Conservation (phyloP, 148 eudicot genomes). For the Rhododendron ferrugineum region DNA sequence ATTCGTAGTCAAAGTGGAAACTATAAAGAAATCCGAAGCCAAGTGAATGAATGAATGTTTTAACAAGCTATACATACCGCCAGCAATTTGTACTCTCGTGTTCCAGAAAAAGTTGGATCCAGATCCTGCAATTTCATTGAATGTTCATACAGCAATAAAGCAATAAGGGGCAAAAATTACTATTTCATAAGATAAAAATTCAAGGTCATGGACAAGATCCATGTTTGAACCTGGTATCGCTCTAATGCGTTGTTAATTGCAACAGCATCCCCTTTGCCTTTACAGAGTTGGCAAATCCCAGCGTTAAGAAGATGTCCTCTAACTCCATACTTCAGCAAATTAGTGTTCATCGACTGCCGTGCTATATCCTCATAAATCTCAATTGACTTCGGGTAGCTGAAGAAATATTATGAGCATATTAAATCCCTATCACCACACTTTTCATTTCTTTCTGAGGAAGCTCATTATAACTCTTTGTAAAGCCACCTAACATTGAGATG, state of each 20-base stretch:
- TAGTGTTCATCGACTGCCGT: conserved; percentile 45
- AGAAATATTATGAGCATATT: conserved; percentile 6
- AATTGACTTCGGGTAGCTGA: conserved; percentile 59
- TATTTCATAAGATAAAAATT: neutral
- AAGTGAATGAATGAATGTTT: neutral
- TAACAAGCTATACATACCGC: conserved; percentile 26
- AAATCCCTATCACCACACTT: neutral
- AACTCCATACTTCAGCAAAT: conserved; percentile 68
- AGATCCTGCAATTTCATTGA: conserved; percentile 31
- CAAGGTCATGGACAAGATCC: neutral
- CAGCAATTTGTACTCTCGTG: conserved; percentile 44
- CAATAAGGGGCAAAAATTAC: neutral
- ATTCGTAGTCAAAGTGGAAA: neutral
- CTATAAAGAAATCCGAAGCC: neutral
- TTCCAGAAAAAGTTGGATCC: conserved; percentile 56
- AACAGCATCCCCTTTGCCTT: conserved; percentile 60
- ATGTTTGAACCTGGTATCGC: conserved; percentile 46
- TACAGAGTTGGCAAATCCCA: conserved; percentile 83
- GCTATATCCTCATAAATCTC: conserved; percentile 71
- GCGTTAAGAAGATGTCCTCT: conserved; percentile 82
- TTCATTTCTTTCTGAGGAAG: neutral
- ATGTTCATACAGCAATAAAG: neutral
- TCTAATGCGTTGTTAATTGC: conserved; percentile 60
- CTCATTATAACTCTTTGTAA: neutral
- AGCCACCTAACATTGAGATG: neutral